These are phyloP conservation scores for Aristolochia contorta DNA, from an alignment of 164 flowering plant species.

Conservation along the genomic window DNA sequence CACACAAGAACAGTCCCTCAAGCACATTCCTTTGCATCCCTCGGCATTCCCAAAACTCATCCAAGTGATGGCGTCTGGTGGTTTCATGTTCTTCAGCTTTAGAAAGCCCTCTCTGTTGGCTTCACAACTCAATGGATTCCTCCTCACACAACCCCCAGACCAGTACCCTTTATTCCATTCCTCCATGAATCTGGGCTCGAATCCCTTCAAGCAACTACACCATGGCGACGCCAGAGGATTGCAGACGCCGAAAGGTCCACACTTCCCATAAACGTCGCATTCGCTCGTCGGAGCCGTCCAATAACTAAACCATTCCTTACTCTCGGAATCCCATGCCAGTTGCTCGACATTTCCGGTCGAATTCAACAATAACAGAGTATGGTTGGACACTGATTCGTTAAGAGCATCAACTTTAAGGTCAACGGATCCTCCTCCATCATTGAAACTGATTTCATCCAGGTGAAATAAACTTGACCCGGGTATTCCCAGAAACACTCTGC, in stretches of 20 bases:
- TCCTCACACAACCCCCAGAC: not conserved
- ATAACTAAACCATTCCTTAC: not conserved
- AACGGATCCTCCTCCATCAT: not conserved
- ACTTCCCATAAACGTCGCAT: too few species aligned
- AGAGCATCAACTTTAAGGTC: not conserved
- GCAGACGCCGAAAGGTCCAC: too few species aligned
- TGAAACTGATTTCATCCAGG: not conserved
- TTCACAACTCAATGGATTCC: not conserved
- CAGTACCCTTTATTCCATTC: too few species aligned
- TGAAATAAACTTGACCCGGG: not conserved
- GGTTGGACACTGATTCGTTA: not conserved
- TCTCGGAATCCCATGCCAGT: not conserved
- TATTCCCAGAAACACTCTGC: not conserved
- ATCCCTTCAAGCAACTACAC: conserved; percentile 33
- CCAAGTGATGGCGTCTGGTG: conserved; percentile 14
- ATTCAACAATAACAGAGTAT: not conserved
- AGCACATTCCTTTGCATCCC: conserved; percentile 6
- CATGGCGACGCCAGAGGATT: conserved; percentile 2
- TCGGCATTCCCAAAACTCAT: not conserved
- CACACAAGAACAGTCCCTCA: conserved; percentile 10
- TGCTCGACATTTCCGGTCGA: not conserved
- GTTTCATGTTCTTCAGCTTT: conserved; percentile 15
- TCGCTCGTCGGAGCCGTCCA: not conserved
- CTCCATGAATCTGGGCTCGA: conserved; percentile 11
- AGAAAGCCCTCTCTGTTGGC: conserved; percentile 20